Conservation (phyloP, 2,329 filamentous ascomycete species). For the Pyricularia pennisetigena region DNA sequence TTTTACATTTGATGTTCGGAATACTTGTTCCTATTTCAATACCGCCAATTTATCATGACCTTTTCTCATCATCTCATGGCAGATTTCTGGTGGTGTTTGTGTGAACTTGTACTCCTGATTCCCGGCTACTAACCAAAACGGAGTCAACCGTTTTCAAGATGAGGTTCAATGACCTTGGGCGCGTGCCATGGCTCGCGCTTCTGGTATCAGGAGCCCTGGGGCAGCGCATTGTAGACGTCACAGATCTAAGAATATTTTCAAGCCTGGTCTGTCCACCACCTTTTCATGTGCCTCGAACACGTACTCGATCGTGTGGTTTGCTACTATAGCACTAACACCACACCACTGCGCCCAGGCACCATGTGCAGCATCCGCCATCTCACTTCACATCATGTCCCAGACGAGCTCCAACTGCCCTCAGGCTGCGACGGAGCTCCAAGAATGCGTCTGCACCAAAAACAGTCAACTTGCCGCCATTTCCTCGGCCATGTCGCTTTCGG, state of each 20-base stretch:
- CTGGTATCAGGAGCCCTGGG: neutral
- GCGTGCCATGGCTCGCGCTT: neutral
- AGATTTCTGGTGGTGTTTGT: neutral
- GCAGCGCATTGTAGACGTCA: conserved; percentile 28
- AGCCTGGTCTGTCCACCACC: conserved; percentile 23
- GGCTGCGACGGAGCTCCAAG: conserved; percentile 33
- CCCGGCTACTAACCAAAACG: neutral
- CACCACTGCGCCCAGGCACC: conserved; percentile 27
- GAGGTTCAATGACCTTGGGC: neutral
- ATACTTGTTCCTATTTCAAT: neutral
- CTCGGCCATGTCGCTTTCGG: conserved; percentile 25
- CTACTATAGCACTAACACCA: neutral
- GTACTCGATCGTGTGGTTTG: no score
- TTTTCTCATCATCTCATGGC: neutral
- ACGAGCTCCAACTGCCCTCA: conserved; percentile 33
- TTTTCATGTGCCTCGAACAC: neutral
- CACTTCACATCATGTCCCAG: conserved; percentile 29
- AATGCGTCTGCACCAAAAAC: conserved; percentile 42
- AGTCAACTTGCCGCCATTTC: conserved; percentile 27
- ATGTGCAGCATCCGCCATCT: conserved; percentile 36
- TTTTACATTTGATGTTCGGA: neutral
- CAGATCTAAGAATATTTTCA: conserved; percentile 31
- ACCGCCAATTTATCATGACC: neutral
- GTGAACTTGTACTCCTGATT: neutral
- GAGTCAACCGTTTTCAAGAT: neutral